Conservation (phyloP, 192 early-diverging fungal species). For the Gaertneriomyces sp. region DNA sequence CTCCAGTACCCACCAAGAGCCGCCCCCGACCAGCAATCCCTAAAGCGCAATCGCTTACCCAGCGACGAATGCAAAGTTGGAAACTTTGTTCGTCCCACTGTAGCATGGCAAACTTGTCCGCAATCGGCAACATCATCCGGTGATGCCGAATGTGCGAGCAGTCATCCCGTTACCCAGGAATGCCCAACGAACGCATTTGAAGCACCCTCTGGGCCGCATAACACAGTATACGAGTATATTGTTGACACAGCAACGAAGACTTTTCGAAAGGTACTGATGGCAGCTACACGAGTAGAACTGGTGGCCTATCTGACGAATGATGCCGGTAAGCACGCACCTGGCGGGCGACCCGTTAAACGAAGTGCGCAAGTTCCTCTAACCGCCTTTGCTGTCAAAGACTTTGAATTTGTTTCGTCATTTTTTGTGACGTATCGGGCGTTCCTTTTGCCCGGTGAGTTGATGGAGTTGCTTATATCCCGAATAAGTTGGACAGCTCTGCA, state of each 20-base stretch:
- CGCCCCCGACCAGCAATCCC: too few relatives aligned
- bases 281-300: conserved; percentile 9
- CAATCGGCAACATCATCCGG: too few relatives aligned
- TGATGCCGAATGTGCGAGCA: too few relatives aligned
- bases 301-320: conserved; percentile 22
- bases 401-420: conserved; percentile 21
- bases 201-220: conserved; percentile 8
- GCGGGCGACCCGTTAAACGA: neutral
- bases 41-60: too few relatives aligned
- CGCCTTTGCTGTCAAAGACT: neutral
- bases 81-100: too few relatives aligned
- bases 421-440: conserved; percentile 24
- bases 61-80: too few relatives aligned
- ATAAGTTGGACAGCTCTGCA: conserved; percentile 3
- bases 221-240: conserved; percentile 21
- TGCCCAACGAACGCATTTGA: conserved; percentile 1
- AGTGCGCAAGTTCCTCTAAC: neutral
- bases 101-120: too few relatives aligned
- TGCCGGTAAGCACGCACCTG: conserved; percentile 9
- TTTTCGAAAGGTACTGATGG: conserved; percentile 12
- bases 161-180: too few relatives aligned
- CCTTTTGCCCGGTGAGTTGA: conserved; percentile 3
- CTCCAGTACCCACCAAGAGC: too few relatives aligned
- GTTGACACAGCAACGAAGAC: conserved; percentile 13
- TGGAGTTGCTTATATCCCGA: conserved; percentile 3